phyloP scores from a whole-genome alignment of 1,284 basidiomycete genomes.

The Veloboletus limbatus region DNA sequence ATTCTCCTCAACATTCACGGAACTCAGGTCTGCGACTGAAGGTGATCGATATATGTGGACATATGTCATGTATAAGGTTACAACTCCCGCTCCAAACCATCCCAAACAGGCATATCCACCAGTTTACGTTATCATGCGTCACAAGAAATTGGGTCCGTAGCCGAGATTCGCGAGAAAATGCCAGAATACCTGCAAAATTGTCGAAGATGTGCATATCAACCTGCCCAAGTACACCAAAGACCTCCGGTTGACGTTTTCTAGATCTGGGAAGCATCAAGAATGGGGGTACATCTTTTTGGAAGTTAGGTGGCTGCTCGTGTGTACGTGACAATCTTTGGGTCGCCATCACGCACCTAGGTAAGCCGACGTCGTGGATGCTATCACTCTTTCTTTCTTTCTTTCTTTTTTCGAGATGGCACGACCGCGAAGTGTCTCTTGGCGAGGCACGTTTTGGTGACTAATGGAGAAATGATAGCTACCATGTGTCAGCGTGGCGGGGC shows the following conservation, averaged over 20 bases:
- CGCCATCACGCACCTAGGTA: too few species aligned
- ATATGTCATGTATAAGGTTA: not conserved
- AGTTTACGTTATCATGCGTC: constrained; percentile 18
- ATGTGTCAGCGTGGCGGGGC: constrained; percentile 20
- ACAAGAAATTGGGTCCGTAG: not conserved
- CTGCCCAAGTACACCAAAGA: not conserved
- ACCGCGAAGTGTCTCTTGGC: not conserved
- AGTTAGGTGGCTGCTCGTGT: not conserved
- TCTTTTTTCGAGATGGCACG: too few species aligned
- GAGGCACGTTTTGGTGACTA: constrained; percentile 14
- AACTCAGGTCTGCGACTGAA: too few species aligned
- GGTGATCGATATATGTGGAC: not conserved
- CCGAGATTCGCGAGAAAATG: constrained; percentile 7
- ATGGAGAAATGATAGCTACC: not conserved
- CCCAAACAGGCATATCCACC: constrained; percentile 3
- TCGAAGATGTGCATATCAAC: not conserved
- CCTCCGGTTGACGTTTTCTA: not conserved
- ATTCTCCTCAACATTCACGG: not conserved
- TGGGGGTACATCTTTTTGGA: not conserved
- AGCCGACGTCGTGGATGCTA: not conserved
- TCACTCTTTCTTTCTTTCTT: too few species aligned
- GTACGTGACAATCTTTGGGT: constrained; percentile 3
- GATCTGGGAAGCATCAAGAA: not conserved
- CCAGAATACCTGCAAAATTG: not conserved
- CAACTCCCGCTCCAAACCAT: not conserved